Conservation (phyloP, 2,329 filamentous ascomycete species). For the Diaporthe sp. region DNA sequence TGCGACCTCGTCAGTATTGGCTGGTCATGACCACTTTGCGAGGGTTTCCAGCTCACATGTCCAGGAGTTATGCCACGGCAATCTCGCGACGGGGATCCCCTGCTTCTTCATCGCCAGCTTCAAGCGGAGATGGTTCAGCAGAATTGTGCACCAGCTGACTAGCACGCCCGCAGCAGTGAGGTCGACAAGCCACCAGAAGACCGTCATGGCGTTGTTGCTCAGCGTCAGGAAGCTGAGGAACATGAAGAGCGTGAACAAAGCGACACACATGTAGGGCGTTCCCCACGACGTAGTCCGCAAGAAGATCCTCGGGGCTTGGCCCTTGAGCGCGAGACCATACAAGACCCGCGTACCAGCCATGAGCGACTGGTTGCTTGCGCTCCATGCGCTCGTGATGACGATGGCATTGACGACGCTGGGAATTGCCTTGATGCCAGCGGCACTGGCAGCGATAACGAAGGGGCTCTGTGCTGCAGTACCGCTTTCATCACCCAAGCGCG, state of each 20-base stretch:
- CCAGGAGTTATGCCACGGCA: constrained; percentile 76
- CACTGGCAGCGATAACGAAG: constrained; percentile 79
- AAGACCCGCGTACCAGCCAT: constrained; percentile 71
- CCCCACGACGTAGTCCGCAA: constrained; percentile 65
- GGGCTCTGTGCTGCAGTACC: constrained; percentile 67
- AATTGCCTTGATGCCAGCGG: constrained; percentile 76
- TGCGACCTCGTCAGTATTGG: constrained; percentile 8
- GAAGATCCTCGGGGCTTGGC: constrained; percentile 70
- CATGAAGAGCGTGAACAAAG: constrained; percentile 68
- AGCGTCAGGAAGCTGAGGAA: constrained; percentile 71
- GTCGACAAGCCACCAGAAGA: constrained; percentile 76
- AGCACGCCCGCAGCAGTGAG: constrained; percentile 74
- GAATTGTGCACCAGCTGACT: constrained; percentile 73
- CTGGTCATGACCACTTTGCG: not conserved
- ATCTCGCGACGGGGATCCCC: constrained; percentile 59
- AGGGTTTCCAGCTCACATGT: constrained; percentile 61
- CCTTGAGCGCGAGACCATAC: constrained; percentile 71
- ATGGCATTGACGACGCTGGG: constrained; percentile 83
- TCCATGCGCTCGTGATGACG: constrained; percentile 80
- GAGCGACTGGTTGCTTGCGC: constrained; percentile 77
- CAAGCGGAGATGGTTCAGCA: constrained; percentile 72
- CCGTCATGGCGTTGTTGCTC: constrained; percentile 69
- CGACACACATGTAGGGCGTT: constrained; percentile 70
- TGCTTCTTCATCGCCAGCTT: constrained; percentile 68
- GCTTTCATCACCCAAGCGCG: constrained; percentile 59